Percentiles rank a stretch among this genome's conserved stretches.
Conservation (phyloP, 176 grass and related monocot species). For the Sorghum bicolor region Sorghum_bicolor_NCBIv3 NC_012879.2:8232501-8233000, state of each 20-base stretch:
- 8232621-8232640: background rate
- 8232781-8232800: background rate
- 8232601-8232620: background rate
- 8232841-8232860: slow-evolving; percentile 3
- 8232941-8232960: background rate
- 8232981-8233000: background rate
- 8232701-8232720: background rate
- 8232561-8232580: background rate
- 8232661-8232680: background rate
- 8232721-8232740: background rate
- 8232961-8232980: background rate
- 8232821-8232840: background rate
- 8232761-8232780: background rate
- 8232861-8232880: background rate
- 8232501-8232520: background rate
- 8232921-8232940: background rate
- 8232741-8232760: background rate
- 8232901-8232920: slow-evolving; percentile 15
- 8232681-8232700: background rate
- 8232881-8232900: background rate
- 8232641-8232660: background rate
- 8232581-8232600: background rate
- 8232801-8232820: background rate
- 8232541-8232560: background rate
- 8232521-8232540: too few relatives aligned